A percentile compares a stretch with the other conserved stretches of the same genome.
Conservation (phyloP, 1,284 basidiomycete genomes). For the Amylostereum areolatum region DNA sequence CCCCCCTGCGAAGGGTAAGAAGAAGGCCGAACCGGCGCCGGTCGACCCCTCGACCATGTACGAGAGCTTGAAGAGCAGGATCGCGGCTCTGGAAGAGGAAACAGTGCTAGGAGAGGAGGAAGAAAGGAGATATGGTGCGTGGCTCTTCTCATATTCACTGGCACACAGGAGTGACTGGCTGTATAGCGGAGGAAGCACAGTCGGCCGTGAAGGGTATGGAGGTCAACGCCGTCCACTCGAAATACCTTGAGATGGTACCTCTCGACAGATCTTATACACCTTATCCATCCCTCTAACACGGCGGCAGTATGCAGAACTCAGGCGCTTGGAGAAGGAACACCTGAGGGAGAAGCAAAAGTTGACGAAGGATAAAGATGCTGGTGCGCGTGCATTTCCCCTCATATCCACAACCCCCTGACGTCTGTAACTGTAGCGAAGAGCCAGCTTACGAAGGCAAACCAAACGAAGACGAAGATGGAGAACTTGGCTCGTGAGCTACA, state of each 20-base stretch:
- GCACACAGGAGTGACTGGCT: slow-evolving; percentile 5
- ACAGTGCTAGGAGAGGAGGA: slow-evolving; percentile 80
- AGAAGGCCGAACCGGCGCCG: slow-evolving; percentile 56
- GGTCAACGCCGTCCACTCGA: slow-evolving; percentile 72
- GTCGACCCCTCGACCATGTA: slow-evolving; percentile 80
- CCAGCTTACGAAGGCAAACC: slow-evolving; percentile 77
- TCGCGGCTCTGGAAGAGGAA: slow-evolving; percentile 79
- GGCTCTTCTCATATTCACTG: slow-evolving; percentile 1
- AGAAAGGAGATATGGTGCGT: slow-evolving; percentile 66
- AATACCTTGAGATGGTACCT: slow-evolving; percentile 76
- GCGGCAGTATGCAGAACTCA: slow-evolving; percentile 73
- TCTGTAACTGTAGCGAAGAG: slow-evolving; percentile 53
- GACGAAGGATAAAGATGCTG: slow-evolving; percentile 80
- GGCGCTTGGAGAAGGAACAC: slow-evolving; percentile 76
- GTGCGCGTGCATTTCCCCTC: slow-evolving; percentile 31
- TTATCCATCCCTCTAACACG: background rate
- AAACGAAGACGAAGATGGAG: slow-evolving; percentile 83
- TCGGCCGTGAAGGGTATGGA: slow-evolving; percentile 73
- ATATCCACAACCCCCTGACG: slow-evolving; percentile 9
- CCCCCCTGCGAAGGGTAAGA: slow-evolving; percentile 37
- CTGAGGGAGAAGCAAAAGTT: slow-evolving; percentile 85
- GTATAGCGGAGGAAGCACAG: slow-evolving; percentile 76
- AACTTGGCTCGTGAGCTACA: slow-evolving; percentile 78
- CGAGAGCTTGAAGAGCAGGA: slow-evolving; percentile 77
- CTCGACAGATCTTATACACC: background rate